Conservation (phyloP, 2,329 filamentous ascomycete genomes). For the Ceratocystis alfenasii region DNA sequence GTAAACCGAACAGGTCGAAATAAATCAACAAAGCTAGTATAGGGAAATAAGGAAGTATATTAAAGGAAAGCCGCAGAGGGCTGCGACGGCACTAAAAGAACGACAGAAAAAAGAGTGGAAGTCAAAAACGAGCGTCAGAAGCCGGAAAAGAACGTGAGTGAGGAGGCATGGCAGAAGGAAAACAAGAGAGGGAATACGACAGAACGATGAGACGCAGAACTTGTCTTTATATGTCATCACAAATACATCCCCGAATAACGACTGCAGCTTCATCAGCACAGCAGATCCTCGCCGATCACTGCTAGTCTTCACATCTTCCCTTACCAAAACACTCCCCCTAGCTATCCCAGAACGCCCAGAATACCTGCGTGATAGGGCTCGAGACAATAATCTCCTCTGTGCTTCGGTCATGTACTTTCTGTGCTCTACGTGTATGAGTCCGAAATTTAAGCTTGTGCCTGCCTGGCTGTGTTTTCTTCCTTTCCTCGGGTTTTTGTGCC, state of each 20-base stretch:
- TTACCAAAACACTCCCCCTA: too few relatives aligned
- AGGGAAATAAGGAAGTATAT: neutral
- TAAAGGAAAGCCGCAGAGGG: neutral
- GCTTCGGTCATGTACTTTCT: neutral
- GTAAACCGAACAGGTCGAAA: neutral
- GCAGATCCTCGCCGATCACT: neutral
- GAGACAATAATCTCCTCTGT: constrained; percentile 5
- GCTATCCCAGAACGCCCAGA: too few relatives aligned
- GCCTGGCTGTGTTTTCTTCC: neutral
- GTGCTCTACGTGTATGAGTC: neutral
- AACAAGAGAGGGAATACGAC: neutral
- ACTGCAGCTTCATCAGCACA: neutral
- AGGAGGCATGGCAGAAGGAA: neutral
- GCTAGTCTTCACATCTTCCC: too few relatives aligned
- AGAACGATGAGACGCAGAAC: neutral
- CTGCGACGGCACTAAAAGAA: neutral
- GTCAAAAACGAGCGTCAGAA: neutral
- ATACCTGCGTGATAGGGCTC: neutral
- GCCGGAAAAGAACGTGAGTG: neutral
- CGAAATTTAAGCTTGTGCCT: neutral
- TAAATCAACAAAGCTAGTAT: neutral
- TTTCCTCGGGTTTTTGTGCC: neutral
- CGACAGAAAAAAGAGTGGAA: neutral
- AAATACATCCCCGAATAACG: neutral
- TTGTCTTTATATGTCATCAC: neutral